These are phyloP conservation scores for Gentiana straminea DNA, from an alignment of 257 asterid genomes.

Conservation along the genomic window DNA sequence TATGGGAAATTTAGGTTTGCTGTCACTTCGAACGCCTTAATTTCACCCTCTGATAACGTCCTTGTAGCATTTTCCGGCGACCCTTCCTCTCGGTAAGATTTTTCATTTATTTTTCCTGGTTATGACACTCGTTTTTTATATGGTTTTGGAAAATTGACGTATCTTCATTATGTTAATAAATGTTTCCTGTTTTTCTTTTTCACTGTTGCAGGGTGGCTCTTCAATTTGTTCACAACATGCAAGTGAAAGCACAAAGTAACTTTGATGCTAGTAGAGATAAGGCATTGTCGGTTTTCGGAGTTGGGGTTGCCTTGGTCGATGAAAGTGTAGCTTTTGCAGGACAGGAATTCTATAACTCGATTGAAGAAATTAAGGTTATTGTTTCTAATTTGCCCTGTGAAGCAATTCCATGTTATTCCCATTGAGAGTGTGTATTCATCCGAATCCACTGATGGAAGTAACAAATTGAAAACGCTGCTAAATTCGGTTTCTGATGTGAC, in stretches of 20 bases:
- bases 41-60: slow-evolving; percentile 71
- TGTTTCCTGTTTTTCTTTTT: no score
- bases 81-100: slow-evolving; percentile 59
- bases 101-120: not conserved
- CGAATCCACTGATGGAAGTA: slow-evolving; percentile 32
- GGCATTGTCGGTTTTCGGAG: slow-evolving; percentile 74
- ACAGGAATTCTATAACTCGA: slow-evolving; percentile 24
- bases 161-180: no score
- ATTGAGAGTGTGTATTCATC: slow-evolving; percentile 48
- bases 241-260: slow-evolving; percentile 66
- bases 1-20: slow-evolving; percentile 78
- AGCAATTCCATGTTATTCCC: slow-evolving; percentile 43
- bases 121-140: not conserved
- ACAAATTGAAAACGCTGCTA: slow-evolving; percentile 35
- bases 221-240: slow-evolving; percentile 89
- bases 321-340: slow-evolving; percentile 33
- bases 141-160: not conserved
- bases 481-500: slow-evolving; percentile 47
- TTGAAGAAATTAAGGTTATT: slow-evolving; percentile 44
- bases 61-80: slow-evolving; percentile 96
- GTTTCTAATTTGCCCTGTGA: slow-evolving; percentile 49
- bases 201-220: slow-evolving; percentile 64
- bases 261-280: slow-evolving; percentile 78
- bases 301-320: slow-evolving; percentile 75
- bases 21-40: slow-evolving; percentile 72